Percentiles rank a stretch among this genome's conserved stretches.
Conservation (phyloP, 768 basidiomycete species). For the Tubosaeta brunneosetosa region DNA sequence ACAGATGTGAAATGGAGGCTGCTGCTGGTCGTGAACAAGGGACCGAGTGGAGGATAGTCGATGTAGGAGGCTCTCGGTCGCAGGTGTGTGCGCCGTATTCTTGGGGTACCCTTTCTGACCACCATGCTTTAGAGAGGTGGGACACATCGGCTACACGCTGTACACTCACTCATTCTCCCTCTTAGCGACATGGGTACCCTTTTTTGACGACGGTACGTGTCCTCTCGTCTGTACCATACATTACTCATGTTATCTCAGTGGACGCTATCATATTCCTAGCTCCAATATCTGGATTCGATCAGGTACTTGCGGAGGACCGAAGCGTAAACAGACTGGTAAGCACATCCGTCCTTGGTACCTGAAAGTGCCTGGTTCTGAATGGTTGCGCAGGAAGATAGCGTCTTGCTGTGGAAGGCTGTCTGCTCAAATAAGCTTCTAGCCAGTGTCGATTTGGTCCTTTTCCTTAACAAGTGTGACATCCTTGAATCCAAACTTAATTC, state of each 20-base stretch:
- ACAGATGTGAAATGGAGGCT: constrained; percentile 77
- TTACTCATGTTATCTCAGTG: constrained; percentile 12
- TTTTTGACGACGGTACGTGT: constrained; percentile 46
- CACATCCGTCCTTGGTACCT: neutral
- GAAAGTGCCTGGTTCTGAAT: neutral
- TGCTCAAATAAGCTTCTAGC: constrained; percentile 68
- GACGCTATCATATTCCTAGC: constrained; percentile 55
- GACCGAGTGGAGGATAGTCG: constrained; percentile 52
- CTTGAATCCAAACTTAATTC: constrained; percentile 59
- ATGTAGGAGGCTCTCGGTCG: constrained; percentile 49
- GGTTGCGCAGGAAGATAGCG: constrained; percentile 60
- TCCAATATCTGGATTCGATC: constrained; percentile 57
- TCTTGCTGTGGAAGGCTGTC: constrained; percentile 69
- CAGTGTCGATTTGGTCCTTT: constrained; percentile 69
- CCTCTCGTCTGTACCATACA: neutral
- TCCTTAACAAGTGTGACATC: constrained; percentile 81
- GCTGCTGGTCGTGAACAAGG: constrained; percentile 45
- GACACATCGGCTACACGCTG: constrained; percentile 13
- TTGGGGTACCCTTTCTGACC: constrained; percentile 2
- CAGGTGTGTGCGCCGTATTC: constrained; percentile 35
- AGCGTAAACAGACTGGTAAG: constrained; percentile 48
- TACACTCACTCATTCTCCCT: constrained; percentile 8
- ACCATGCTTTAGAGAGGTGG: constrained; percentile 28
- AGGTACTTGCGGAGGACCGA: constrained; percentile 48
- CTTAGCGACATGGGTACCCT: constrained; percentile 49